phyloP scores from a whole-genome alignment of 2,329 filamentous ascomycete species.

The Xenoacremonium recifei region DNA sequence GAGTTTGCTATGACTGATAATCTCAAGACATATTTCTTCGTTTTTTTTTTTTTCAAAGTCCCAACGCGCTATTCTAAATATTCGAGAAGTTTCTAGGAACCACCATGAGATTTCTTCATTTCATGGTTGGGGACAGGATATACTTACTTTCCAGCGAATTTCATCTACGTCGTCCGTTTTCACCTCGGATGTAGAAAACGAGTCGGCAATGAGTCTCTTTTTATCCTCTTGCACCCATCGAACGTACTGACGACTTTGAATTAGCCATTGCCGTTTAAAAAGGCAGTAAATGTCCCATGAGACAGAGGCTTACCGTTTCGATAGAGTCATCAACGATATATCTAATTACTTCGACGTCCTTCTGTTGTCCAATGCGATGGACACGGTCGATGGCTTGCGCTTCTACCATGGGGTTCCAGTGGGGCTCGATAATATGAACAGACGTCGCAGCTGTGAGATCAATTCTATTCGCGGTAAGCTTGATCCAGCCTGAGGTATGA shows the following conservation, averaged over 20 bases:
- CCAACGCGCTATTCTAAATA: neutral
- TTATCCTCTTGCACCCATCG: conserved; percentile 6
- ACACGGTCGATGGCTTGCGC: neutral
- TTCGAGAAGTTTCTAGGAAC: neutral
- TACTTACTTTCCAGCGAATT: neutral
- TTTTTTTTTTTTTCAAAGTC: too few relatives aligned
- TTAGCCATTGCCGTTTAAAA: neutral
- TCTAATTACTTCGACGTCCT: conserved; percentile 18
- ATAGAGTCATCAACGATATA: conserved; percentile 28
- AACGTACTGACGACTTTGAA: conserved; percentile 1
- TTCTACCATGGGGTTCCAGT: conserved; percentile 5
- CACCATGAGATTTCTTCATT: neutral
- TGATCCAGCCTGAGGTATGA: neutral
- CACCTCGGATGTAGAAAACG: neutral
- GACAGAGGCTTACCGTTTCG: conserved; percentile 12
- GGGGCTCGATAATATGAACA: neutral
- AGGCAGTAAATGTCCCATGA: neutral
- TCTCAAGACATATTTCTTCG: too few relatives aligned
- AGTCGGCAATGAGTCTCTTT: neutral
- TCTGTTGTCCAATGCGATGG: conserved; percentile 28
- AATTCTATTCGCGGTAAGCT: neutral
- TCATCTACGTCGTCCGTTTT: neutral
- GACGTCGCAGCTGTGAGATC: neutral
- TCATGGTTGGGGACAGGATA: neutral
- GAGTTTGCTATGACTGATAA: too few relatives aligned